These are phyloP conservation scores for Amanita thiersii DNA, from an alignment of 768 basidiomycete species.

Conservation along the genomic window DNA sequence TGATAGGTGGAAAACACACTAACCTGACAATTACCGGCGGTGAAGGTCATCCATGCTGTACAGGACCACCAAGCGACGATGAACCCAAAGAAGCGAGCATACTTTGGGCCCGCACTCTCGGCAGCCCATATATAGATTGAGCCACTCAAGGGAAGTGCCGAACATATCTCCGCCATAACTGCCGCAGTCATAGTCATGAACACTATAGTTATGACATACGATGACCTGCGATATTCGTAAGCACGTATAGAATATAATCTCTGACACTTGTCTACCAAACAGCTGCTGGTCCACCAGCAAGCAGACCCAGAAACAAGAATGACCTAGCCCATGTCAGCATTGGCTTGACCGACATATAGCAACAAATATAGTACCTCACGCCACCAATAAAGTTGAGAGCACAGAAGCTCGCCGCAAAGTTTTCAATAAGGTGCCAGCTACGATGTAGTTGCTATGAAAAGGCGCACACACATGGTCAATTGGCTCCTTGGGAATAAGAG, in stretches of 20 bases:
- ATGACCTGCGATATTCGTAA: slow-evolving; percentile 57
- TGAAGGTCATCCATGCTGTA: slow-evolving; percentile 95
- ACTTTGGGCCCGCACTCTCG: slow-evolving; percentile 83
- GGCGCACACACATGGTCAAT: slow-evolving; percentile 9
- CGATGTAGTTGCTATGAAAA: slow-evolving; percentile 70
- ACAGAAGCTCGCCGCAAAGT: slow-evolving; percentile 82
- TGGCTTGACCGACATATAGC: slow-evolving; percentile 5
- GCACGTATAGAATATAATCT: background rate
- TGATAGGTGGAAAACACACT: slow-evolving; percentile 10
- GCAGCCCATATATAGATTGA: slow-evolving; percentile 96
- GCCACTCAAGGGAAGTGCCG: slow-evolving; percentile 78
- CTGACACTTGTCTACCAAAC: slow-evolving; percentile 46
- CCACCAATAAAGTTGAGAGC: slow-evolving; percentile 89
- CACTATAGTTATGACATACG: slow-evolving; percentile 71
- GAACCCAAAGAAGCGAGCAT: slow-evolving; percentile 82
- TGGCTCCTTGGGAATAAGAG: background rate
- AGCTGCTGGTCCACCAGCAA: slow-evolving; percentile 82
- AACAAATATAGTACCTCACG: slow-evolving; percentile 46
- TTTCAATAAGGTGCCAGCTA: slow-evolving; percentile 76
- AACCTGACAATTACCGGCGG: slow-evolving; percentile 83
- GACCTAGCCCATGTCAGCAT: slow-evolving; percentile 38
- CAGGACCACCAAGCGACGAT: slow-evolving; percentile 91
- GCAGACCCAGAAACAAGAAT: slow-evolving; percentile 70
- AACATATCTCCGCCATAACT: slow-evolving; percentile 86
- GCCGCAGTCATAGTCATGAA: slow-evolving; percentile 87